Evolutionary conservation across 305 asterid genomes (phyloP), one percentile per base, ranked within the genome.

Genomic region (Solanum hybrid): DNA sequence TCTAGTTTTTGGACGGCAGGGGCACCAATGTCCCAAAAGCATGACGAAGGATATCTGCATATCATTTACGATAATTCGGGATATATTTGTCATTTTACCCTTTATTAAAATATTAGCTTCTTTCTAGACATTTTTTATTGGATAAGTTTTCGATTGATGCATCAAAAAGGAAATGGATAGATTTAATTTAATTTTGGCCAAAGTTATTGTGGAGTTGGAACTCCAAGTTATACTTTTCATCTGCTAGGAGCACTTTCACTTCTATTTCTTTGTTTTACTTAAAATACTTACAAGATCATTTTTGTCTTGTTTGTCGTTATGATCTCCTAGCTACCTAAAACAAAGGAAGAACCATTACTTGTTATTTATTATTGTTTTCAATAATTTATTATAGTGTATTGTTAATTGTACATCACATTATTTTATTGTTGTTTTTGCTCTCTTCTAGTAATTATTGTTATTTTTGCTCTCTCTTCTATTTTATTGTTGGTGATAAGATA

Each of bases 171-270:
- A 51, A 51, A 51, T 51, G 4, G 64, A 51, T 51, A 51, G 22
- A 51, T 14, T 51, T 51, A 51, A 51, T 51, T 51, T 51, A 51
- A 51, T 51, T 51, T 51, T 51, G 64, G n/a, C 22, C 64, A 51
- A 51, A 51, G 64, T 51, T 51, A 5, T 51, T 16, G 64, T 51
- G 64, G 64, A 51, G 64, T 51, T 51, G 64, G 64, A 51, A 16
- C 0, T 51, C 64, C 64, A 51, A 16, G 64, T 51, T 51, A 0
- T 51, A 51, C 0, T 51, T 51, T 51, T 51, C 64, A 14, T 51
- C 64, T 51, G 8, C 4, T 16, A 6, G n/a, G 64, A 51, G 64
- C n/a, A 51, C 64, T 51, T 51, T 16, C n/a, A 51, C 9, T 51
- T 51, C 22, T 51, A 51, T 51, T 51, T 51, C 64, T 51, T 51